These are phyloP conservation scores for Fusarium sp. DNA, from an alignment of 2,329 filamentous ascomycete genomes.

Conservation along the genomic window DNA sequence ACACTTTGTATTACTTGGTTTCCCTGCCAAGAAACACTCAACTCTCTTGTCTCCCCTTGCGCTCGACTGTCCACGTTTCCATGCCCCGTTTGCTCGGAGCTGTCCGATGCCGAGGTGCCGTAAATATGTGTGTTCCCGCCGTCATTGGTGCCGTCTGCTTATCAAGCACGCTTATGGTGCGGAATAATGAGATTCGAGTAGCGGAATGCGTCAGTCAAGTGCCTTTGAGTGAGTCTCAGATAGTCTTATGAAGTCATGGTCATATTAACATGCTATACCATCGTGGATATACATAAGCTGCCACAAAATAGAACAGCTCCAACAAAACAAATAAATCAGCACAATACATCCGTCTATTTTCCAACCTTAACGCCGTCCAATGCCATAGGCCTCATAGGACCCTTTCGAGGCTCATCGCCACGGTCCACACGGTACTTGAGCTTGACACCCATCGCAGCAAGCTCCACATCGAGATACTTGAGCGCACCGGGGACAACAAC, in stretches of 20 bases:
- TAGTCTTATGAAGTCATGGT: conserved; percentile 31
- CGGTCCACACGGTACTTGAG: conserved; percentile 82
- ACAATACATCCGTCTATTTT: conserved; percentile 45
- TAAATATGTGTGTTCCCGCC: conserved; percentile 9
- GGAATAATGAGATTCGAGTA: not conserved
- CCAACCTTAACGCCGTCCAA: conserved; percentile 49
- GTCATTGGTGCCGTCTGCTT: conserved; percentile 21
- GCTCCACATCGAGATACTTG: conserved; percentile 93
- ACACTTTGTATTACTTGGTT: conserved; percentile 36
- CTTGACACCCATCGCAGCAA: conserved; percentile 96
- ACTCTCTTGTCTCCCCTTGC: conserved; percentile 13
- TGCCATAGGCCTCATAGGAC: conserved; percentile 61
- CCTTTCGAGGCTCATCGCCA: conserved; percentile 76
- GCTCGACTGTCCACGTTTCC: conserved; percentile 32
- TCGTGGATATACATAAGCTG: conserved; percentile 32
- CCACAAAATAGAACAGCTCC: conserved; percentile 37
- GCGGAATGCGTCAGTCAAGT: not conserved
- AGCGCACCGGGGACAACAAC: conserved; percentile 94
- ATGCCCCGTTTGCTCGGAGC: conserved; percentile 25
- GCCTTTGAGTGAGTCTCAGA: not conserved
- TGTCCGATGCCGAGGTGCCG: conserved; percentile 29
- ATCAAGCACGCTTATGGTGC: conserved; percentile 9
- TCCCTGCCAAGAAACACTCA: conserved; percentile 30
- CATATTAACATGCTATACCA: conserved; percentile 39
- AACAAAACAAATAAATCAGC: conserved; percentile 38